Base-by-base conservation (phyloP, 192 early-diverging fungal species). In the Coemansia pectinata region DNA sequence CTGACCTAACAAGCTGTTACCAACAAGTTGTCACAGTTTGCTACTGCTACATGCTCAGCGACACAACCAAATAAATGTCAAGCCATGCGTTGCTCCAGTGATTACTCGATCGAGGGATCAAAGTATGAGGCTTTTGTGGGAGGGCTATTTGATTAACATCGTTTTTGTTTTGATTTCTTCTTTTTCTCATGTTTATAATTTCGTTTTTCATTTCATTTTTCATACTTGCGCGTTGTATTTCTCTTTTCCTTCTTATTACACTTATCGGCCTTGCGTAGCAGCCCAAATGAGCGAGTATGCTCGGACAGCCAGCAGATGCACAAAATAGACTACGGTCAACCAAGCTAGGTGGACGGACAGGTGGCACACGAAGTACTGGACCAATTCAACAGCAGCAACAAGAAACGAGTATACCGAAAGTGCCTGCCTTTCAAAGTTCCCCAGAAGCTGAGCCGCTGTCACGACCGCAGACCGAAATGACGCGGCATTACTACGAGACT, bases 401-500 rank as follows among this genome's bases (percentile, higher is more conserved):
- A 27, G 23, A 57, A n/a, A 10, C 14, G 42, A 2, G 36, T 29
- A 12, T 2, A 36, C 34, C 27, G 6, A 38, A 65, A 62, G 34
- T 40, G 17, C 17, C 5, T 12, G 40, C 12, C 1, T 21, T 52
- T 9, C 36, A 40, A 55, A 50, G 8, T 19, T 21, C 12, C 29
- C 53, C 39, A n/a, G 11, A 17, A 2, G 25, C 47, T 6, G 15
- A 48, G 17, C 19, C 11, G 15, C 65, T 74, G 21, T 9, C 29
- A 9, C 76, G 76, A 5, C 81, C 81, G 31, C 76, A 65, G 25
- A 72, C 53, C n/a, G 81, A 83, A 41, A 27, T 62, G 3, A 52
- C 67, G 34, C 76, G 81, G 10, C 42, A 59, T 27, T 62, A 65
- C 67, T 83, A 83, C 47, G 81, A 83, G 19, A 5, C 40, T 63